These are phyloP conservation scores for Thuja plicata DNA, from an alignment of 83 land plant species.

Conservation along the genomic window DNA sequence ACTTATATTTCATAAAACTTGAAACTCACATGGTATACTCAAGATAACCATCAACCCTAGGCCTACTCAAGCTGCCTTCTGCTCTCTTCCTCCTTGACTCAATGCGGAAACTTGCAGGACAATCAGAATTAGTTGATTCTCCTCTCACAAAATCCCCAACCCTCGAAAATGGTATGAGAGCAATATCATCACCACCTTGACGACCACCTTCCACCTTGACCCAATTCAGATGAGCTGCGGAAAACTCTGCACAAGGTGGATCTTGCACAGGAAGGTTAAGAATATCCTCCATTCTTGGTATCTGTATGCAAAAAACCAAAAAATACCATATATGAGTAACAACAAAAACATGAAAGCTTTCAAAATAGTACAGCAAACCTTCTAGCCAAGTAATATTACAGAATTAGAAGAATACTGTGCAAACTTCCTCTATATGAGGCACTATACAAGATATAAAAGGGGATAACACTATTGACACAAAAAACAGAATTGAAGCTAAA, in stretches of 20 bases:
- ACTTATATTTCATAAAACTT: not conserved
- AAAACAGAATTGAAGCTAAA: not conserved
- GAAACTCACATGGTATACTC: constrained; percentile 45
- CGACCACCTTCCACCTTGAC: constrained; percentile 45
- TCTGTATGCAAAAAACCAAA: constrained; percentile 11
- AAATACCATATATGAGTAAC: not conserved
- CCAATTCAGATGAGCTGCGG: constrained; percentile 43
- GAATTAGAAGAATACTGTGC: not conserved
- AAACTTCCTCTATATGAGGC: not conserved
- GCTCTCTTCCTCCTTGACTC: constrained; percentile 41
- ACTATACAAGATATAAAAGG: not conserved
- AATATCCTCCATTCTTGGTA: constrained; percentile 82
- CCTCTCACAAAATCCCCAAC: constrained; percentile 49
- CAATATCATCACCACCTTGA: constrained; percentile 44
- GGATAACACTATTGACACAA: not conserved
- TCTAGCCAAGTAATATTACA: not conserved
- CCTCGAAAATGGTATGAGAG: constrained; percentile 42
- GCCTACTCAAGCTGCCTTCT: constrained; percentile 38
- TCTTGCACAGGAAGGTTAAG: constrained; percentile 70
- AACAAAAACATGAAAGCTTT: not conserved
- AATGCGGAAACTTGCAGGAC: constrained; percentile 43
- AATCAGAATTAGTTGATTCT: constrained; percentile 42
- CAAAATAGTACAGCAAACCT: not conserved
- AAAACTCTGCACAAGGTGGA: constrained; percentile 52
- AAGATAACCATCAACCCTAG: constrained; percentile 72